phyloP scores from a whole-genome alignment of 352 stramenopile genomes.

The Globisporangium acanthophoron region DNA sequence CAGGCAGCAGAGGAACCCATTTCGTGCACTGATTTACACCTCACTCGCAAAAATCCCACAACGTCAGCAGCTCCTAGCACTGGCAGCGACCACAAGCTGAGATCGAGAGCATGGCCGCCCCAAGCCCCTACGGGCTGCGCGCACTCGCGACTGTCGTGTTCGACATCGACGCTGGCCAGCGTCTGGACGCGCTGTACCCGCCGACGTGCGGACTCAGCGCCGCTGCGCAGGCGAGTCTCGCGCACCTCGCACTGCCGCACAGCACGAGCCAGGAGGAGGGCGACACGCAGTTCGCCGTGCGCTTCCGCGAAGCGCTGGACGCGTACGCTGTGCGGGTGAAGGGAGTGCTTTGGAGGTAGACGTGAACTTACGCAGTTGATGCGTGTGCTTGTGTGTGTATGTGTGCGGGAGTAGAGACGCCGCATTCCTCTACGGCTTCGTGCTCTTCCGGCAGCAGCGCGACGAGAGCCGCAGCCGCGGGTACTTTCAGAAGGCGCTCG shows the following conservation, averaged over 20 bases:
- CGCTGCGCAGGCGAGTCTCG: constrained; percentile 56
- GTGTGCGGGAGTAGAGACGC: constrained; percentile 7
- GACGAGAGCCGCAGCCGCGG: constrained; percentile 58
- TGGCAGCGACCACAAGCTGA: constrained; percentile 1
- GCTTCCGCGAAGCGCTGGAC: constrained; percentile 37
- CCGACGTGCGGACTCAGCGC: constrained; percentile 34
- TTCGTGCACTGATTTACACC: too few relatives aligned
- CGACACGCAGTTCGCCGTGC: constrained; percentile 81
- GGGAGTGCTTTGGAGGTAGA: background rate
- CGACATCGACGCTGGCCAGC: constrained; percentile 73
- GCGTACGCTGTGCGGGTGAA: constrained; percentile 14
- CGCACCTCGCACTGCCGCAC: constrained; percentile 75
- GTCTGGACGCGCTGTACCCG: constrained; percentile 61
- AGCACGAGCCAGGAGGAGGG: constrained; percentile 86
- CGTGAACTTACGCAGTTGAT: background rate
- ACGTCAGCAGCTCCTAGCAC: background rate
- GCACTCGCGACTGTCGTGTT: constrained; percentile 78
- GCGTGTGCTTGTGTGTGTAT: background rate
- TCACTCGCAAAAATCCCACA: background rate
- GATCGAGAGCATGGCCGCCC: background rate
- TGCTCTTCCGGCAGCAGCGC: constrained; percentile 81
- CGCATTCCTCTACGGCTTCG: constrained; percentile 72
- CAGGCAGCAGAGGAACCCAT: too few relatives aligned
- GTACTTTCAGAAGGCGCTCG: constrained; percentile 84
- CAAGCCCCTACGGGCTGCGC: constrained; percentile 33